Evolutionary conservation across 2,329 filamentous ascomycete species (phyloP).

Genomic region (Cladophialophora chaetospira): DNA sequence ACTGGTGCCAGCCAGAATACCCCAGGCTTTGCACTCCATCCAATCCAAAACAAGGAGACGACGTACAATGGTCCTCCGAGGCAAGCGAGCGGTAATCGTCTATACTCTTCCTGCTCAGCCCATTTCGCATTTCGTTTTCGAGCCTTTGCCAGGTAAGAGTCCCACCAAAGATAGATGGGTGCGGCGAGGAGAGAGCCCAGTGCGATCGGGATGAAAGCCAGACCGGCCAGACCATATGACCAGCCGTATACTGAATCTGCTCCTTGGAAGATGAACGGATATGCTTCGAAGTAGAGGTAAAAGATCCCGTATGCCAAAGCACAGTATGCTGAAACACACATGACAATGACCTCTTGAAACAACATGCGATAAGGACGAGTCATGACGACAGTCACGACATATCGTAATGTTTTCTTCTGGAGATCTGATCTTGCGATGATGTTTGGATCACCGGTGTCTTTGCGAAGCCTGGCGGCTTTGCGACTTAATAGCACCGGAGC

Average conservation of each 20-base stretch:
- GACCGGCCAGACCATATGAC: slow-evolving; percentile 39
- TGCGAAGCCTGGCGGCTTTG: slow-evolving; percentile 60
- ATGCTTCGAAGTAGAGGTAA: slow-evolving; percentile 77
- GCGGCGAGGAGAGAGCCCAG: slow-evolving; percentile 62
- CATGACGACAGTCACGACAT: slow-evolving; percentile 63
- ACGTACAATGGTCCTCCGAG: slow-evolving; percentile 64
- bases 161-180: slow-evolving; percentile 66
- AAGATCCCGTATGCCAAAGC: slow-evolving; percentile 69
- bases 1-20: slow-evolving; percentile 53
- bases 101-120: slow-evolving; percentile 60
- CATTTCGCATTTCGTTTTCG: slow-evolving; percentile 56
- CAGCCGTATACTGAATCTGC: slow-evolving; percentile 39
- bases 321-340: slow-evolving; percentile 69
- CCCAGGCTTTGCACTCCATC: slow-evolving; percentile 38
- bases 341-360: slow-evolving; percentile 70
- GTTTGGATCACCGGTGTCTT: slow-evolving; percentile 53
- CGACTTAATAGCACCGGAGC: slow-evolving; percentile 59
- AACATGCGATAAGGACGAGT: slow-evolving; percentile 74
- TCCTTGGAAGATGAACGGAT: slow-evolving; percentile 66
- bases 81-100: slow-evolving; percentile 70
- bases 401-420: slow-evolving; percentile 52
- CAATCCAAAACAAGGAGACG: slow-evolving; percentile 57
- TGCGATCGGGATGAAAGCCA: slow-evolving; percentile 53
- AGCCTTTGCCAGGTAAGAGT: slow-evolving; percentile 59
- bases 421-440: slow-evolving; percentile 64